phyloP scores from a whole-genome alignment of 2,329 filamentous ascomycete genomes.

The Periglandula ipomoeae region DNA sequence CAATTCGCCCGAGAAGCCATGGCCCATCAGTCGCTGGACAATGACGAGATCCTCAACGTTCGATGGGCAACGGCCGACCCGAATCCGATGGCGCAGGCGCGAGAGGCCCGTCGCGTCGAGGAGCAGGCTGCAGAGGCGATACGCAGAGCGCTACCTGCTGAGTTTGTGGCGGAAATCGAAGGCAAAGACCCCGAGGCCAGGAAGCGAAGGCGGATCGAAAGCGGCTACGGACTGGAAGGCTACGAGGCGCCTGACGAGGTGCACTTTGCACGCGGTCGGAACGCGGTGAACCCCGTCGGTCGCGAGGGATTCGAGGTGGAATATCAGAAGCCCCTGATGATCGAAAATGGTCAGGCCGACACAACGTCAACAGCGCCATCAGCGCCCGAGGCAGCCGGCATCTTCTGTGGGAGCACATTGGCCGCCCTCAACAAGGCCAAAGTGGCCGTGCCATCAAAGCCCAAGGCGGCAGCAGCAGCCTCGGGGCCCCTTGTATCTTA shows the following conservation, averaged over 20 bases:
- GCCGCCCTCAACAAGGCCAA: conserved; percentile 60
- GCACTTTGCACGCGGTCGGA: conserved; percentile 76
- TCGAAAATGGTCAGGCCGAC: conserved; percentile 44
- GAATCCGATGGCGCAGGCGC: conserved; percentile 87
- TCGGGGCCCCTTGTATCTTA: conserved; percentile 77
- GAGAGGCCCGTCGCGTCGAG: conserved; percentile 81
- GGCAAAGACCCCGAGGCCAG: conserved; percentile 78
- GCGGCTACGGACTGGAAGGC: conserved; percentile 77
- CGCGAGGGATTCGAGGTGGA: conserved; percentile 54
- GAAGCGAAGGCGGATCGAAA: conserved; percentile 84
- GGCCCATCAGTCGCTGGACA: conserved; percentile 86
- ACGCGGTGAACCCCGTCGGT: conserved; percentile 52
- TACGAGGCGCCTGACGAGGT: conserved; percentile 93
- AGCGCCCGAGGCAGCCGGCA: conserved; percentile 43
- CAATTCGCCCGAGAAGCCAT: conserved; percentile 93
- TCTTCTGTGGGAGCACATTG: conserved; percentile 75
- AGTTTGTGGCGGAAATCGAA: conserved; percentile 89
- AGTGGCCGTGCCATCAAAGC: conserved; percentile 44
- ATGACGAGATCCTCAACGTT: conserved; percentile 89
- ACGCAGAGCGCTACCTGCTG: conserved; percentile 73
- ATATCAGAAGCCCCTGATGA: conserved; percentile 49
- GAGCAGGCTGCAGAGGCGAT: conserved; percentile 96
- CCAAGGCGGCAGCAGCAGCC: conserved; percentile 40
- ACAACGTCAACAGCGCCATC: conserved; percentile 21
- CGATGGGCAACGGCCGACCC: conserved; percentile 96